phyloP scores from a whole-genome alignment of 768 basidiomycete genomes.

The Tulasnella sp. region DNA sequence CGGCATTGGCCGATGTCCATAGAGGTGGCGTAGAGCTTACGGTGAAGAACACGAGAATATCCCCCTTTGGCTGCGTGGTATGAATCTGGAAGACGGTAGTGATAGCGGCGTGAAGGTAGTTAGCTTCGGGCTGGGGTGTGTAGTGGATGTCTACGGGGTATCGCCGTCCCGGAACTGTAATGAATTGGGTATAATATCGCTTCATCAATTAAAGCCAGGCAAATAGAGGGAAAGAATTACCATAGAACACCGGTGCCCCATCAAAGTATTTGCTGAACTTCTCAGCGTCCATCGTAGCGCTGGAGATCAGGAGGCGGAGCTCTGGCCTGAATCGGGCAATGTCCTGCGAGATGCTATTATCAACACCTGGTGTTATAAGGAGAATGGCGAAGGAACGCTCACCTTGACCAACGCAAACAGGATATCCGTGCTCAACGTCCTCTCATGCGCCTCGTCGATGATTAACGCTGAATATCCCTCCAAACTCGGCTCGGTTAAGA shows the following conservation, averaged over 20 bases:
- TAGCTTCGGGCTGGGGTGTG: slow-evolving; percentile 98
- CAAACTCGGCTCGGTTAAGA: slow-evolving; percentile 92
- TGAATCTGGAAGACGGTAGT: slow-evolving; percentile 99
- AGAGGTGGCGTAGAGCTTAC: slow-evolving; percentile 37
- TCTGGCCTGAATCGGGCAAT: slow-evolving; percentile 95
- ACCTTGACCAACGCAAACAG: slow-evolving; percentile 98
- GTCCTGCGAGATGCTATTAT: slow-evolving; percentile 48
- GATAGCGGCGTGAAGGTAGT: slow-evolving; percentile 96
- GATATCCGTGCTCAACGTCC: slow-evolving; percentile 96
- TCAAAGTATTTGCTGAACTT: slow-evolving; percentile 99
- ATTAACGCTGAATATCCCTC: slow-evolving; percentile 92
- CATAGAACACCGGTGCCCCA: slow-evolving; percentile 87
- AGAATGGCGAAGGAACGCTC: slow-evolving; percentile 19
- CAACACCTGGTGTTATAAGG: slow-evolving; percentile 20
- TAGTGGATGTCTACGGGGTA: slow-evolving; percentile 99
- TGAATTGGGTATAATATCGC: neutral
- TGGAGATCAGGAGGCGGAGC: slow-evolving; percentile 79
- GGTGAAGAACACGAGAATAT: slow-evolving; percentile 95
- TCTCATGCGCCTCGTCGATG: slow-evolving; percentile 97
- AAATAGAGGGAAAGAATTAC: slow-evolving; percentile 35
- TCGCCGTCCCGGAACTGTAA: slow-evolving; percentile 92
- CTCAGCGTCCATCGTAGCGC: slow-evolving; percentile 91
- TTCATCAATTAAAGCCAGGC: slow-evolving; percentile 13
- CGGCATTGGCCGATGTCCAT: neutral
- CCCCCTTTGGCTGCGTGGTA: slow-evolving; percentile 94